Conservation (phyloP, 148 eudicot species). For the Vaccinium macrocarpon region DNA sequence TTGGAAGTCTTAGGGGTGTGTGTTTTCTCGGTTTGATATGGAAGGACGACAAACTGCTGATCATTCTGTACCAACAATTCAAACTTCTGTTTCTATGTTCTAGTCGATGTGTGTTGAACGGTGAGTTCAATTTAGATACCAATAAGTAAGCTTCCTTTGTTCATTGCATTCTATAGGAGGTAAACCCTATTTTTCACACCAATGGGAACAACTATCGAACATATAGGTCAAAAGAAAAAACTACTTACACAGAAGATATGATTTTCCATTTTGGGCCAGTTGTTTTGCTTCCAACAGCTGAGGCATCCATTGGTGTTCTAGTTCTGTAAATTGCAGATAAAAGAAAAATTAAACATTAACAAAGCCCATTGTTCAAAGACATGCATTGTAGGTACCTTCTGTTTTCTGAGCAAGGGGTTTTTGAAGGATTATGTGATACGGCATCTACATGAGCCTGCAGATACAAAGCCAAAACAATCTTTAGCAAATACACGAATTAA, state of each 20-base stretch:
- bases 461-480: background rate
- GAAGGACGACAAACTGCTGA: background rate
- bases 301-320: constrained; percentile 27
- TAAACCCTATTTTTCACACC: background rate
- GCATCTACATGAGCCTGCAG: constrained; percentile 29
- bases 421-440: constrained; percentile 25
- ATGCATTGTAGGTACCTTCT: constrained; percentile 21
- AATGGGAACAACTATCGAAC: background rate
- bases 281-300: constrained; percentile 39
- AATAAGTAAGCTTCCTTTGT: background rate
- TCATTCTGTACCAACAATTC: background rate
- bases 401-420: constrained; percentile 33
- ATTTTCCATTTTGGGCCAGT: constrained; percentile 50
- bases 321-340: constrained; percentile 23
- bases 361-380: background rate
- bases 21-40: background rate
- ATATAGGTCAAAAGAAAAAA: background rate
- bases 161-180: background rate
- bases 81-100: background rate
- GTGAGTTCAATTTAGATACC: background rate
- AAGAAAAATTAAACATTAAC: background rate
- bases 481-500: background rate
- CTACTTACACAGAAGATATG: constrained; percentile 45
- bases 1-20: background rate
- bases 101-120: background rate